These are phyloP conservation scores for Phlyctochytrium arcticum DNA, from an alignment of 192 early-diverging fungal genomes.

Conservation along the genomic window DNA sequence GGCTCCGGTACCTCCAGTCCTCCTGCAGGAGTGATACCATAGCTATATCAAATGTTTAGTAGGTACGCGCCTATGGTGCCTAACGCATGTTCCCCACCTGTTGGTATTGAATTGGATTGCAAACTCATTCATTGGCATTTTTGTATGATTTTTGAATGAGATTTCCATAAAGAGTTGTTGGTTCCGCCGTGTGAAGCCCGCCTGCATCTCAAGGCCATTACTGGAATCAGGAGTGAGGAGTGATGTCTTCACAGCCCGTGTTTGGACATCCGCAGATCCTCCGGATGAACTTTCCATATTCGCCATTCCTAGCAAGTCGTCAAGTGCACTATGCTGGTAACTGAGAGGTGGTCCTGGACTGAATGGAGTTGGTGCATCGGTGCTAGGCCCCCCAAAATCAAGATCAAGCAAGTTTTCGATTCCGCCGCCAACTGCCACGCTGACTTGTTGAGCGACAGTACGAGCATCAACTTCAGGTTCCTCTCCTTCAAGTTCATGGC, in stretches of 20 bases:
- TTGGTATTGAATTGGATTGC: constrained; percentile 61
- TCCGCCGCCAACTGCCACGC: constrained; percentile 41
- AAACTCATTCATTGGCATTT: constrained; percentile 42
- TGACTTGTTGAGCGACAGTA: constrained; percentile 27
- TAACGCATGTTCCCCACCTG: constrained; percentile 13
- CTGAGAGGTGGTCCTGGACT: background rate
- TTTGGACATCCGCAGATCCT: no score
- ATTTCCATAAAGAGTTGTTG: constrained; percentile 41
- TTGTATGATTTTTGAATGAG: constrained; percentile 34
- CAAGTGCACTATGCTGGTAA: constrained; percentile 19
- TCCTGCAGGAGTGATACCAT: constrained; percentile 41
- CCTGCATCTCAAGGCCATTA: constrained; percentile 36
- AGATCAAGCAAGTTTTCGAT: constrained; percentile 70
- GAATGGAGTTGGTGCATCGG: constrained; percentile 3
- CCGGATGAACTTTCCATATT: no score
- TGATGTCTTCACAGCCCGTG: constrained; percentile 20
- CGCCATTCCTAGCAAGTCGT: constrained; percentile 46
- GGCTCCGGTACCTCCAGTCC: constrained; percentile 34
- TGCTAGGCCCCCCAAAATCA: constrained; percentile 57
- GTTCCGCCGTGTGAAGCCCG: constrained; percentile 20
- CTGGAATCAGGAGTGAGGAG: constrained; percentile 25
- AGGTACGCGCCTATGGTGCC: background rate
- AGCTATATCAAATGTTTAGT: constrained; percentile 23
- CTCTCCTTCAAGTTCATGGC: constrained; percentile 35
- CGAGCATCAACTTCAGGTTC: constrained; percentile 28